These are phyloP conservation scores for Phytophthora constricta DNA, from an alignment of 352 stramenopile genomes.

Conservation along the genomic window DNA sequence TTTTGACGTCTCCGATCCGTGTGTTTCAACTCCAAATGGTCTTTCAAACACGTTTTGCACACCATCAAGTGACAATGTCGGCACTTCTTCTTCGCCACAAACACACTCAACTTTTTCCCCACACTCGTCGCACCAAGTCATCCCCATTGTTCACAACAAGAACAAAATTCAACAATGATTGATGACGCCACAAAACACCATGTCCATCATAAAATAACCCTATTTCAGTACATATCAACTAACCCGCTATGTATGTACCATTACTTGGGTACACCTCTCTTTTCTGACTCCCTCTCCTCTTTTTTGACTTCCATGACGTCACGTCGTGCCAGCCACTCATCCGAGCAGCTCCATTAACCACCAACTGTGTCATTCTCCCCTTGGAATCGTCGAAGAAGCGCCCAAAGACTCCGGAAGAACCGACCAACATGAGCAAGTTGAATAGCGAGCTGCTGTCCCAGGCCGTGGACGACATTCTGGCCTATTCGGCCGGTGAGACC, in stretches of 20 bases:
- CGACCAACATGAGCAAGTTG: slow-evolving; percentile 94
- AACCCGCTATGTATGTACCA: neutral
- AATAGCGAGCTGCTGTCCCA: slow-evolving; percentile 97
- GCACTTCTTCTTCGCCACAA: neutral
- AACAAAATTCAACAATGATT: no score
- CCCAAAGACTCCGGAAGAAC: slow-evolving; percentile 43
- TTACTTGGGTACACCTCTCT: neutral
- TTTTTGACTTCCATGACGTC: no score
- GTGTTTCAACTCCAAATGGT: neutral
- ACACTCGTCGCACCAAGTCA: neutral
- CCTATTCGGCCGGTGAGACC: slow-evolving; percentile 95
- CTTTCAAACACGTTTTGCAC: neutral
- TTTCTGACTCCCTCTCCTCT: no score
- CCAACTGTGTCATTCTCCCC: slow-evolving; percentile 88
- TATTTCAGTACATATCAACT: no score
- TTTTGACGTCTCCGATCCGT: neutral
- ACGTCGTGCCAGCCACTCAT: no score
- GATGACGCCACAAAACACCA: neutral
- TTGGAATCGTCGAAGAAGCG: slow-evolving; percentile 76
- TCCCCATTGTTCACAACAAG: neutral
- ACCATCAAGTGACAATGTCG: neutral
- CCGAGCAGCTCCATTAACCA: no score
- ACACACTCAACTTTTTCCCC: neutral
- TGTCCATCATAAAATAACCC: no score
- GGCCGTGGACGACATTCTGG: slow-evolving; percentile 96